Percentiles rank a stretch among this genome's conserved stretches.
Conservation (phyloP, 306 rosid species). For the Citrullus mucosospermus region DNA sequence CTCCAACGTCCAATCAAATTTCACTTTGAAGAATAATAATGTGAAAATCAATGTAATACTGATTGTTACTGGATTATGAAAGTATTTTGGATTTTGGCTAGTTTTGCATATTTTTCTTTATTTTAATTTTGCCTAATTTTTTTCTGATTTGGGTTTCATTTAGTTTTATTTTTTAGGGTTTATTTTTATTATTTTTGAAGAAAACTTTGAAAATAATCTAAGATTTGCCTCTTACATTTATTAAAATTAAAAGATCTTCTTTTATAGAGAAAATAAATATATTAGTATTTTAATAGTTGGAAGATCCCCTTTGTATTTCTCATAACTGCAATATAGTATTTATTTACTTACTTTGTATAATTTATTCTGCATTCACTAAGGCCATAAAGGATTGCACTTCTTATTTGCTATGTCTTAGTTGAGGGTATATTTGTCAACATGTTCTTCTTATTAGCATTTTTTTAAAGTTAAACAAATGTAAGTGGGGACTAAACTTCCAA, state of each 20-base stretch:
- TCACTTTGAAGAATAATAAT: too few relatives aligned
- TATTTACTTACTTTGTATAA: background rate
- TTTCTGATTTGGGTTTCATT: background rate
- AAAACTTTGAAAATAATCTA: background rate
- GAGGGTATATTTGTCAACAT: too few relatives aligned
- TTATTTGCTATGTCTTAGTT: background rate
- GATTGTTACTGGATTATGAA: background rate
- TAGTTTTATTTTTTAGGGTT: background rate
- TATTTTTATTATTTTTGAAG: background rate
- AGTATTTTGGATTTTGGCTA: background rate
- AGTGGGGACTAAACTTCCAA: too few relatives aligned
- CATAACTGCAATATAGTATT: background rate
- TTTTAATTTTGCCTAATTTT: background rate
- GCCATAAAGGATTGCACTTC: background rate
- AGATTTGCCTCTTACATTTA: background rate
- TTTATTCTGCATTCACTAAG: background rate
- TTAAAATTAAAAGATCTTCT: background rate
- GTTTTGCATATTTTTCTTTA: background rate
- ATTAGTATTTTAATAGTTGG: background rate
- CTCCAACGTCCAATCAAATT: too few relatives aligned
- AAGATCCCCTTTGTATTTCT: background rate
- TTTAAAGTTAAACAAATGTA: too few relatives aligned
- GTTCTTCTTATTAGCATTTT: too few relatives aligned
- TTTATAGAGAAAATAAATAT: background rate
- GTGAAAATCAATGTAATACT: background rate